A percentile compares a stretch with the other conserved stretches of the same genome.
phyloP scores from a whole-genome alignment of 352 stramenopile species.

The Globisporangium solare region DNA sequence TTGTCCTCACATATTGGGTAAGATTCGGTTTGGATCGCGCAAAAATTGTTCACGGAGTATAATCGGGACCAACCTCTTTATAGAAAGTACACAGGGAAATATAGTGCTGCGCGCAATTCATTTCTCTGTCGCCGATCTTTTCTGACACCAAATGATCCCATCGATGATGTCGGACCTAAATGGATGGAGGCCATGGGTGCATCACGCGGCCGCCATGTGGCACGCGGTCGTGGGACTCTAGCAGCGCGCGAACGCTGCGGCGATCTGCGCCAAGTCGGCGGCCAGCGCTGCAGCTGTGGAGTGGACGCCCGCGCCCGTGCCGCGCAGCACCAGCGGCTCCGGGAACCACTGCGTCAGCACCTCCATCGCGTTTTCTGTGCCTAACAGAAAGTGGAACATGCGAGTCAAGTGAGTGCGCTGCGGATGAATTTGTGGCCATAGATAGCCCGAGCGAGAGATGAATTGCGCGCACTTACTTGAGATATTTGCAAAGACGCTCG shows the following conservation, averaged over 20 bases:
- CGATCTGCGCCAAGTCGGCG: slow-evolving; percentile 31
- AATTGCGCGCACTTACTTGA: slow-evolving; percentile 20
- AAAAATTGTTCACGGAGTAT: too few relatives aligned
- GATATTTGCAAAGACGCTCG: slow-evolving; percentile 33
- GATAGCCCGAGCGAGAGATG: not conserved
- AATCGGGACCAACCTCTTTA: too few relatives aligned
- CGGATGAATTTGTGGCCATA: not conserved
- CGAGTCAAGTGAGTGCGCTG: not conserved
- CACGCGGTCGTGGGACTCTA: not conserved
- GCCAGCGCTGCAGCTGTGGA: slow-evolving; percentile 57
- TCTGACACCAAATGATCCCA: not conserved
- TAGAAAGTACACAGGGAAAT: too few relatives aligned
- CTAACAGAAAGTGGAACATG: slow-evolving; percentile 11
- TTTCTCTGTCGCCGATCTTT: too few relatives aligned
- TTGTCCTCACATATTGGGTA: too few relatives aligned
- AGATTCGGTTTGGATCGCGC: too few relatives aligned
- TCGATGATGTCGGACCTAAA: slow-evolving; percentile 8
- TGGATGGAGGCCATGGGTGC: not conserved
- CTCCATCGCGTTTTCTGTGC: slow-evolving; percentile 56
- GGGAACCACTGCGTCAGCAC: slow-evolving; percentile 59
- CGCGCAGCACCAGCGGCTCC: slow-evolving; percentile 48
- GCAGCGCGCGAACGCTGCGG: not conserved
- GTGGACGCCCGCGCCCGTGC: slow-evolving; percentile 51
- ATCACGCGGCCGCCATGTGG: too few relatives aligned
- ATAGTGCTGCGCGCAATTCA: too few relatives aligned